Percentiles rank a stretch among this genome's conserved stretches.
Evolutionary conservation across 2,329 filamentous ascomycete genomes (phyloP).

Genomic region (Sarocladiaceae sp.): DNA sequence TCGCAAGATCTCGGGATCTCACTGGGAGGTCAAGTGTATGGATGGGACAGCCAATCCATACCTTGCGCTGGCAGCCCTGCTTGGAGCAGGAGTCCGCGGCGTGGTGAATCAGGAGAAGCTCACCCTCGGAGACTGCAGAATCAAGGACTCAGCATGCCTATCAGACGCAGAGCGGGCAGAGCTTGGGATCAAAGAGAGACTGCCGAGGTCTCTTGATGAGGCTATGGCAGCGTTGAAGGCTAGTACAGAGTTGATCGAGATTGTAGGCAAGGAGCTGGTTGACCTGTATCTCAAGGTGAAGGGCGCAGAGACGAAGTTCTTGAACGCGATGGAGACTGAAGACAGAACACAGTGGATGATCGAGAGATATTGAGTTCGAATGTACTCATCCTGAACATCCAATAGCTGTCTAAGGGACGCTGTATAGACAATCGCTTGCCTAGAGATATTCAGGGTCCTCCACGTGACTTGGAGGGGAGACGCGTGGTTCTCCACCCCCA

Average conservation of each 20-base stretch:
- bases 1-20: conserved; percentile 58
- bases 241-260: conserved; percentile 40
- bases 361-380: conserved; percentile 50
- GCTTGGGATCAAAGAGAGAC: conserved; percentile 48
- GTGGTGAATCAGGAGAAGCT: conserved; percentile 30
- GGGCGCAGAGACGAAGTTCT: conserved; percentile 45
- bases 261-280: conserved; percentile 48
- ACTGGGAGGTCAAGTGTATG: conserved; percentile 77
- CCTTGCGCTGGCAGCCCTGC: conserved; percentile 41
- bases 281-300: conserved; percentile 56
- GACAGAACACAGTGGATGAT: conserved; percentile 56
- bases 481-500: no score
- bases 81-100: conserved; percentile 26
- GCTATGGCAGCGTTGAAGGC: conserved; percentile 47
- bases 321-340: conserved; percentile 38
- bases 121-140: conserved; percentile 47
- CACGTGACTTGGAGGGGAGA: no score
- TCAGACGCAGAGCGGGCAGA: conserved; percentile 40
- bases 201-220: conserved; percentile 52
- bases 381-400: no score
- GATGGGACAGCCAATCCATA: conserved; percentile 80
- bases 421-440: no score
- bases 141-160: conserved; percentile 47
- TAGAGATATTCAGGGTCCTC: no score
- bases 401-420: no score